Evolutionary conservation across 2,329 filamentous ascomycete genomes (phyloP).

Genomic region (Fulvia fulva): DNA sequence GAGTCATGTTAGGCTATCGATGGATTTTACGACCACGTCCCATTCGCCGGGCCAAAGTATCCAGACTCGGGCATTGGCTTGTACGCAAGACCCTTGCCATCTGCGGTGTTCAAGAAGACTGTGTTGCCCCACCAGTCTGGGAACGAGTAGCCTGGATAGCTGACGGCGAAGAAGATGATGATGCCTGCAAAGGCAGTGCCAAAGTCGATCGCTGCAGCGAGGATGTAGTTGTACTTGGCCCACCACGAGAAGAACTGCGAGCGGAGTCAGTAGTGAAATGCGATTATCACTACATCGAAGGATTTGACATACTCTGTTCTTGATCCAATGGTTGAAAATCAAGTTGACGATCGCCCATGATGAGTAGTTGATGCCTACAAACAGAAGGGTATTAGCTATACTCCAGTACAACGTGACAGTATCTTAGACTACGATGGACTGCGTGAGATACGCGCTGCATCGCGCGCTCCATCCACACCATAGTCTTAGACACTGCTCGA

Average conservation of each 20-base stretch:
- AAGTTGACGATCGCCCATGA: slow-evolving; percentile 61
- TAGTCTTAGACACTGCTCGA: no score
- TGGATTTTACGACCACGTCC: slow-evolving; percentile 17
- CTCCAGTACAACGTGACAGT: not conserved
- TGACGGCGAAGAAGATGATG: slow-evolving; percentile 38
- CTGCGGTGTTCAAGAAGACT: slow-evolving; percentile 36
- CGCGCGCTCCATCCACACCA: no score
- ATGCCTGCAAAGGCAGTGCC: slow-evolving; percentile 37
- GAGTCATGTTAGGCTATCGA: no score
- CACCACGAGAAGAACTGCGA: slow-evolving; percentile 51
- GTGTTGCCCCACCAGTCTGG: slow-evolving; percentile 34
- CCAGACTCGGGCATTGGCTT: slow-evolving; percentile 55
- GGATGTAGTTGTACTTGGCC: slow-evolving; percentile 37
- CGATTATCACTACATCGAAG: no score
- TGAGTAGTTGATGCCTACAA: slow-evolving; percentile 69
- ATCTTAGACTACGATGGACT: not conserved
- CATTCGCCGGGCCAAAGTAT: slow-evolving; percentile 57
- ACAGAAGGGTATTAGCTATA: no score
- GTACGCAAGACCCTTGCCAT: slow-evolving; percentile 34
- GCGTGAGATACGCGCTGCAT: no score
- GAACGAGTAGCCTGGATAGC: slow-evolving; percentile 38
- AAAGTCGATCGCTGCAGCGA: slow-evolving; percentile 35
- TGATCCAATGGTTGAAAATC: slow-evolving; percentile 41
- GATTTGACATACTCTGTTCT: slow-evolving; percentile 37
- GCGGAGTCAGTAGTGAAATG: slow-evolving; percentile 46